Conservation (phyloP, 495 filamentous ascomycete genomes). For the Aspergillus conjunctus region DNA sequence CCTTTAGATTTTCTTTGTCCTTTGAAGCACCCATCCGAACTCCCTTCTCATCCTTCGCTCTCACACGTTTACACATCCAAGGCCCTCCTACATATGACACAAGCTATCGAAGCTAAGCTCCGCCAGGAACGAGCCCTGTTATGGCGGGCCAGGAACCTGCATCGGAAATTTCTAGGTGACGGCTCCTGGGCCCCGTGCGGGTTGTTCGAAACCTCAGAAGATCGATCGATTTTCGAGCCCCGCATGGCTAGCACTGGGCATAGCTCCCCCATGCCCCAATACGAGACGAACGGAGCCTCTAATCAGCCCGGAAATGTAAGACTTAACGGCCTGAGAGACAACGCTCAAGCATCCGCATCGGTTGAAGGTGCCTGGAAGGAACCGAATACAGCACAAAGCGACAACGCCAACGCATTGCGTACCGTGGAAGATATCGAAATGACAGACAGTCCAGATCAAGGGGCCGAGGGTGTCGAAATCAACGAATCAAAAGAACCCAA, state of each 20-base stretch:
- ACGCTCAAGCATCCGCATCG: slow-evolving; percentile 15
- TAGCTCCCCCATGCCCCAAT: slow-evolving; percentile 24
- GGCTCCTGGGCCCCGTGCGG: slow-evolving; percentile 76
- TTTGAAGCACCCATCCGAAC: slow-evolving; percentile 80
- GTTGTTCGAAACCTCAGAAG: slow-evolving; percentile 41
- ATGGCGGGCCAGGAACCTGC: slow-evolving; percentile 75
- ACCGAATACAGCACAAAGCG: slow-evolving; percentile 19
- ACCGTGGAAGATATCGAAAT: slow-evolving; percentile 46
- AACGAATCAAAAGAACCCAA: slow-evolving; percentile 36
- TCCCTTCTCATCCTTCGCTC: slow-evolving; percentile 80
- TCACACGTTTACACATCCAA: slow-evolving; percentile 80
- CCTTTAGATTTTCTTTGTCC: slow-evolving; percentile 78
- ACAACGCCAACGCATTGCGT: slow-evolving; percentile 1
- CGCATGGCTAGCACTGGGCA: slow-evolving; percentile 23
- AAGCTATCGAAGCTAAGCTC: slow-evolving; percentile 67
- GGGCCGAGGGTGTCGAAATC: slow-evolving; percentile 1
- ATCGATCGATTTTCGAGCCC: slow-evolving; percentile 46
- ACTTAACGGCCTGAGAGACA: slow-evolving; percentile 13
- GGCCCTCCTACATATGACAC: slow-evolving; percentile 76
- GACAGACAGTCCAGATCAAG: slow-evolving; percentile 35
- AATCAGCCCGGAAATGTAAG: slow-evolving; percentile 15
- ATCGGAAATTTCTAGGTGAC: slow-evolving; percentile 78
- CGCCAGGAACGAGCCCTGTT: slow-evolving; percentile 75
- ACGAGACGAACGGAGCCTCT: slow-evolving; percentile 21
- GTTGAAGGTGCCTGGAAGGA: slow-evolving; percentile 11